Evolutionary conservation across 805 yeast genomes (phyloP).

Genomic region (Saturnispora bothae): DNA sequence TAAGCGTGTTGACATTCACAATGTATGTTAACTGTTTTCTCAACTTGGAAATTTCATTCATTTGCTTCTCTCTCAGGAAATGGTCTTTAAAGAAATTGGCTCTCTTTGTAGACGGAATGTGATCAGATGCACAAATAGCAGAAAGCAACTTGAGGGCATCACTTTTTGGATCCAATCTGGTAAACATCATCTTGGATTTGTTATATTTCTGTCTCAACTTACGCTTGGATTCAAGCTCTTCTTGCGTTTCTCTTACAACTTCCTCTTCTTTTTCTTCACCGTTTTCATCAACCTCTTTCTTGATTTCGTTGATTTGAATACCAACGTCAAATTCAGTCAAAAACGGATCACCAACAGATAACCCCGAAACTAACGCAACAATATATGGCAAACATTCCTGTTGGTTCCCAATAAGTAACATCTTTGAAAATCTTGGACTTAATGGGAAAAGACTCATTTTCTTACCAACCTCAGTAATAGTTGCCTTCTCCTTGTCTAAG

Average conservation of each 20-base stretch:
- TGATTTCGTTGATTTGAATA: slow-evolving; percentile 23
- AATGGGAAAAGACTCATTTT: slow-evolving; percentile 87
- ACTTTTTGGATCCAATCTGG: slow-evolving; percentile 58
- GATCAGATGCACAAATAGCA: slow-evolving; percentile 83
- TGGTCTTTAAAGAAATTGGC: slow-evolving; percentile 43
- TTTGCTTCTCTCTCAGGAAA: slow-evolving; percentile 64
- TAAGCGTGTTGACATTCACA: slow-evolving; percentile 54
- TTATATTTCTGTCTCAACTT: slow-evolving; percentile 40
- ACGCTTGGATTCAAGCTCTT: slow-evolving; percentile 31
- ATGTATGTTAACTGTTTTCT: slow-evolving; percentile 71
- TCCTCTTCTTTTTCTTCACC: slow-evolving; percentile 24
- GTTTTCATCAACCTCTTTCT: slow-evolving; percentile 18
- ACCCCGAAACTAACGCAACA: slow-evolving; percentile 83
- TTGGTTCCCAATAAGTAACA: slow-evolving; percentile 82
- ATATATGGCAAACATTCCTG: slow-evolving; percentile 75
- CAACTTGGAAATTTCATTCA: slow-evolving; percentile 78
- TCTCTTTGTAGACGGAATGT: slow-evolving; percentile 42
- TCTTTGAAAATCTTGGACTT: slow-evolving; percentile 87
- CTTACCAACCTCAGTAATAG: slow-evolving; percentile 68
- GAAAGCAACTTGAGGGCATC: slow-evolving; percentile 70
- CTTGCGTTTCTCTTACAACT: slow-evolving; percentile 26
- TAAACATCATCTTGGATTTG: slow-evolving; percentile 49
- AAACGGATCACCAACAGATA: slow-evolving; percentile 91
- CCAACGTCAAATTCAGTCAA: slow-evolving; percentile 68
- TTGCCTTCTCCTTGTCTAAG: slow-evolving; percentile 36